Percentiles rank a stretch among this genome's conserved stretches.
Evolutionary conservation across 371 early-diverging fungal species (phyloP).

Genomic region (Mycotypha africana): DNA sequence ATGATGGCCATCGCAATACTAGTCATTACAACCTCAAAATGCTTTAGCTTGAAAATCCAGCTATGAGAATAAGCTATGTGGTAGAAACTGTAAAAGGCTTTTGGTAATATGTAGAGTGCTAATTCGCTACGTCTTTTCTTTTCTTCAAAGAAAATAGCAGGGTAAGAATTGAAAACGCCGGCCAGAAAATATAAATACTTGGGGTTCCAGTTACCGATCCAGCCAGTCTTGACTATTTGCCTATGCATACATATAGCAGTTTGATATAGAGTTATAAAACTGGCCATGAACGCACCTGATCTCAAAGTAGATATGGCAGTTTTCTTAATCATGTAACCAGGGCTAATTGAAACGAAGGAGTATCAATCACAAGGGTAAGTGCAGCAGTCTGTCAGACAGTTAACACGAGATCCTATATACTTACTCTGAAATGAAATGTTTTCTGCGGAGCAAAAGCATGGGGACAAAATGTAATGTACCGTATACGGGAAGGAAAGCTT

Average conservation of each 20-base stretch:
- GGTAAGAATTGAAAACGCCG: conserved; percentile 49
- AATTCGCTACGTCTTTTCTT: conserved; percentile 62
- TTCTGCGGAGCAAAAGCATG: conserved; percentile 51
- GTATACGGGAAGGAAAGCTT: conserved; percentile 60
- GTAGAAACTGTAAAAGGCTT: conserved; percentile 54
- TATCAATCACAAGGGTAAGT: no score
- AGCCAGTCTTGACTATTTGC: conserved; percentile 39
- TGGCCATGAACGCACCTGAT: conserved; percentile 58
- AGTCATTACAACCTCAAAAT: conserved; percentile 53
- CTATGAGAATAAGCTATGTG: conserved; percentile 49
- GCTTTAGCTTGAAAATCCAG: conserved; percentile 53
- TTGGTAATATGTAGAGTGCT: conserved; percentile 65
- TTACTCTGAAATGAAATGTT: conserved; percentile 54
- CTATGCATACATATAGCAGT: conserved; percentile 59
- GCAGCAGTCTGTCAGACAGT: no score
- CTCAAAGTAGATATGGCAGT: conserved; percentile 50
- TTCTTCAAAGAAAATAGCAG: conserved; percentile 66
- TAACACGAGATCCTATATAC: no score
- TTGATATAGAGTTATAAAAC: conserved; percentile 57
- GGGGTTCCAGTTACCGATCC: conserved; percentile 31
- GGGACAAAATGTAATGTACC: conserved; percentile 72
- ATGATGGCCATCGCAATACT: conserved; percentile 47
- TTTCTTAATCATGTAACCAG: conserved; percentile 38
- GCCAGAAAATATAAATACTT: conserved; percentile 61
- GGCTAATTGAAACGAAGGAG: no score